phyloP scores from a whole-genome alignment of 306 rosid species.

The Trifolium pratense region DNA sequence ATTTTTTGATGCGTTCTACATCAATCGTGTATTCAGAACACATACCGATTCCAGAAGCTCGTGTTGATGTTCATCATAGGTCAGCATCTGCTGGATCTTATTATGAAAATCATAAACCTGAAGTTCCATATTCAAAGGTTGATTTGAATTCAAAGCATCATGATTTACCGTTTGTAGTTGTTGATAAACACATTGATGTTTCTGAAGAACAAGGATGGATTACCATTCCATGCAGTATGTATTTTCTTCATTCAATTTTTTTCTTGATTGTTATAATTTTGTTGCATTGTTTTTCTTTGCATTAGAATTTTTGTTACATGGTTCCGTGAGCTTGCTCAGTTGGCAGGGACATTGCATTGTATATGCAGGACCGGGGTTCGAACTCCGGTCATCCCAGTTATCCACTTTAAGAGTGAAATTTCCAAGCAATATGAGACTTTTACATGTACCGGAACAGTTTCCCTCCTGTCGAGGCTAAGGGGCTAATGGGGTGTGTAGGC shows the following conservation, averaged over 20 bases:
- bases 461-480: too few relatives aligned
- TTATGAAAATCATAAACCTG: conserved; percentile 57
- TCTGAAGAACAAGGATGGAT: conserved; percentile 89
- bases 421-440: too few relatives aligned
- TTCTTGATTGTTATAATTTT: neutral
- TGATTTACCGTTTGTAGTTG: conserved; percentile 38
- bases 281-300: neutral
- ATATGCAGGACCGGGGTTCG: too few relatives aligned
- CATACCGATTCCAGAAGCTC: conserved; percentile 50
- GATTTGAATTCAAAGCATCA: conserved; percentile 44
- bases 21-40: conserved; percentile 55
- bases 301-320: too few relatives aligned
- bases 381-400: too few relatives aligned
- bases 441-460: too few relatives aligned
- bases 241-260: conserved; percentile 11
- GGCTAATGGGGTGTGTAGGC: too few relatives aligned
- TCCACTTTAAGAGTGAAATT: too few relatives aligned
- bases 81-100: conserved; percentile 54
- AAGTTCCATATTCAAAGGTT: conserved; percentile 55
- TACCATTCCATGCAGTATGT: conserved; percentile 75
- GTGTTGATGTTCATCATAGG: conserved; percentile 43
- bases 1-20: conserved; percentile 72
- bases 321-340: too few relatives aligned
- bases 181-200: conserved; percentile 74
- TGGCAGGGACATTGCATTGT: too few relatives aligned